These are phyloP conservation scores for Coemansia sp. DNA, from an alignment of 192 early-diverging fungal species.

Conservation along the genomic window DNA sequence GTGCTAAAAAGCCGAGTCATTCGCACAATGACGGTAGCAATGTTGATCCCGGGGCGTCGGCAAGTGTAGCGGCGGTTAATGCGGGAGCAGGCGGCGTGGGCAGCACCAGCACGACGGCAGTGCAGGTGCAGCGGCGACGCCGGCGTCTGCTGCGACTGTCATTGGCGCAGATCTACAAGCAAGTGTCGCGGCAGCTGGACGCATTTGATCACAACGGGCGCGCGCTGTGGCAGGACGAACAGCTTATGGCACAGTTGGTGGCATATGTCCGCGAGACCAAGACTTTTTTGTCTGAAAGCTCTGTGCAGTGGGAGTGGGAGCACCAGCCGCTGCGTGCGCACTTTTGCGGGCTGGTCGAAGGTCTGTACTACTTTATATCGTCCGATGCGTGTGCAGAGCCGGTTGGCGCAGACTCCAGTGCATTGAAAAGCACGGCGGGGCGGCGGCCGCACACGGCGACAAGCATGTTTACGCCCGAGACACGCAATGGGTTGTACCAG, in stretches of 20 bases:
- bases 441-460: conserved; percentile 7
- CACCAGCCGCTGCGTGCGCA: conserved; percentile 84
- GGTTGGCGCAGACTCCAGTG: not conserved
- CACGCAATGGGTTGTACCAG: conserved; percentile 72
- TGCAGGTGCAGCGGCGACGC: conserved; percentile 24
- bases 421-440: not conserved
- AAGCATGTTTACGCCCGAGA: conserved; percentile 72
- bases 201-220: conserved; percentile 59
- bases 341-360: conserved; percentile 86
- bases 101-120: conserved; percentile 25
- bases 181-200: conserved; percentile 48
- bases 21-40: not conserved
- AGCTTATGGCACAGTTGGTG: conserved; percentile 64
- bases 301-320: conserved; percentile 82
- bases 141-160: conserved; percentile 41
- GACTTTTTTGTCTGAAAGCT: conserved; percentile 72
- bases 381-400: conserved; percentile 11
- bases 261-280: conserved; percentile 76
- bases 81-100: conserved; percentile 27
- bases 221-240: conserved; percentile 46
- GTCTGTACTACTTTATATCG: conserved; percentile 74
- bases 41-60: not conserved
- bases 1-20: conserved; percentile 3
- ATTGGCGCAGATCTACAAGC: conserved; percentile 49
- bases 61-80: conserved; percentile 24